phyloP scores from a whole-genome alignment of 148 eudicot genomes.

The Camellia lanceoleosa region DNA sequence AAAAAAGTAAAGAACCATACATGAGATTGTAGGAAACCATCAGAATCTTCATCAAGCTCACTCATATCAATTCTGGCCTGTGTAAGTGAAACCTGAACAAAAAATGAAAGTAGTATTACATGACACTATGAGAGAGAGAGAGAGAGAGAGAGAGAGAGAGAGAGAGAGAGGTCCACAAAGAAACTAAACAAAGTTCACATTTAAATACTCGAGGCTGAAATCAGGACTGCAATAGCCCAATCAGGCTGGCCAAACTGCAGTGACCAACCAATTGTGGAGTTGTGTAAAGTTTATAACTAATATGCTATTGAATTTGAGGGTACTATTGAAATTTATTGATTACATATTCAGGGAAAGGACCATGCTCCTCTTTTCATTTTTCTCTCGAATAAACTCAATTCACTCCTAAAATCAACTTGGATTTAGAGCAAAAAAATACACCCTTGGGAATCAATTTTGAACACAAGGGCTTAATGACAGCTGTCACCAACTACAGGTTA shows the following conservation, averaged over 20 bases:
- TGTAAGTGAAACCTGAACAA: conserved; percentile 86
- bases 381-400: background rate
- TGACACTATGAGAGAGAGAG: background rate
- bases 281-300: background rate
- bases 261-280: background rate
- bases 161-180: background rate
- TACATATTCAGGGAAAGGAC: background rate
- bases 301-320: background rate
- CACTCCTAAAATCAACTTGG: background rate
- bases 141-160: background rate
- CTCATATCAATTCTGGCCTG: conserved; percentile 99
- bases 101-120: conserved; percentile 12
- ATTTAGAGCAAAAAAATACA: background rate
- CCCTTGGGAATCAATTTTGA: background rate
- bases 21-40: conserved; percentile 95
- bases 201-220: background rate
- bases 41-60: conserved; percentile 99
- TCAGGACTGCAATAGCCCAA: no score
- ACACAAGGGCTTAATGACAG: background rate
- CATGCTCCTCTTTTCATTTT: background rate
- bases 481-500: background rate
- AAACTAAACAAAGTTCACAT: background rate
- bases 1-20: conserved; percentile 38
- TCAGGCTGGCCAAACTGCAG: no score
- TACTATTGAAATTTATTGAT: background rate